These are phyloP conservation scores for Schrenkiella parvula DNA, from an alignment of 345 rosid species.

Conservation along the genomic window DNA sequence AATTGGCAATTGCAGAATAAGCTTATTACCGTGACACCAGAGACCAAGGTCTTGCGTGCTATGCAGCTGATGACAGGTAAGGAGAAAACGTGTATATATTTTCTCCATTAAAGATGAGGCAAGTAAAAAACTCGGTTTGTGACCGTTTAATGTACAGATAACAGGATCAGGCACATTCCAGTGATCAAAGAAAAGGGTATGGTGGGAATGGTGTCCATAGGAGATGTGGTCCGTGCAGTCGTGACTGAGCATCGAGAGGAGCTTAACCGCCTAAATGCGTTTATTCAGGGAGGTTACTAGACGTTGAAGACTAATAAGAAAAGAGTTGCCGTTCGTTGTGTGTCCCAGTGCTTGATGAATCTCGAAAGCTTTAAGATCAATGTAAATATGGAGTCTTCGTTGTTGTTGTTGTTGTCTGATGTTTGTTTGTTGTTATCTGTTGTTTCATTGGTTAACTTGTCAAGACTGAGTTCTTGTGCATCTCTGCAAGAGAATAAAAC, in stretches of 20 bases:
- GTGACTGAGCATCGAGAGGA: constrained; percentile 90
- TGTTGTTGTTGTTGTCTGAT: constrained; percentile 15
- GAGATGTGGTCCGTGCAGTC: constrained; percentile 99
- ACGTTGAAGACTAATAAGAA: constrained; percentile 19
- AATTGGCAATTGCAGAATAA: constrained; percentile 53
- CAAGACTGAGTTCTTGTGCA: constrained; percentile 13
- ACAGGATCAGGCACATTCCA: constrained; percentile 96
- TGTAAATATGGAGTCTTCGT: constrained; percentile 21
- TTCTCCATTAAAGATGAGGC: background rate
- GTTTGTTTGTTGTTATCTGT: constrained; percentile 5
- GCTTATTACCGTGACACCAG: constrained; percentile 87
- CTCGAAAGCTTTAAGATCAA: constrained; percentile 1
- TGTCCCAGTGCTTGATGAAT: constrained; percentile 5
- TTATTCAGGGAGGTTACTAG: constrained; percentile 93
- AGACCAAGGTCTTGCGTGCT: constrained; percentile 91
- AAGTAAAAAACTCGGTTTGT: background rate
- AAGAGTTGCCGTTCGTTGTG: background rate
- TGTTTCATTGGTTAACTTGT: constrained; percentile 18
- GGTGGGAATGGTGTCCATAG: constrained; percentile 98
- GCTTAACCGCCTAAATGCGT: constrained; percentile 85
- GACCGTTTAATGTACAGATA: constrained; percentile 45
- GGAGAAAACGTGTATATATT: background rate
- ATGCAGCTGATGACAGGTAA: constrained; percentile 99
- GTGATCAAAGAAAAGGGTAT: constrained; percentile 70
- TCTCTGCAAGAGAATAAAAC: constrained; percentile 29